Conservation (phyloP, 169 alveolate species). For the Eimeria mitis region DNA sequence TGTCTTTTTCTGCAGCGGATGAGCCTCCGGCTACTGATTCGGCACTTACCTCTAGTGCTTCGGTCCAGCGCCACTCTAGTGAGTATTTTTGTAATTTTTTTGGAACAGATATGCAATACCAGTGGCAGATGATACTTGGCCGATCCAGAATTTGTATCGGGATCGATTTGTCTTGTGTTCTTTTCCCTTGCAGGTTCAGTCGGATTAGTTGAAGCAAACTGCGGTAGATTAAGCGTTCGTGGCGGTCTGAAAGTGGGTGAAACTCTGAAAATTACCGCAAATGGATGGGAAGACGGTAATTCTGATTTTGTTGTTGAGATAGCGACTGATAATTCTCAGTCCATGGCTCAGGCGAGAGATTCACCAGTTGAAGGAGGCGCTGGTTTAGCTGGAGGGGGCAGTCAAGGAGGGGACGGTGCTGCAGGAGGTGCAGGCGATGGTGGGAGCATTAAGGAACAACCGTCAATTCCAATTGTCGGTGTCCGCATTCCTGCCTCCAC, state of each 20-base stretch:
- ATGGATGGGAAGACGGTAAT: conserved; percentile 13
- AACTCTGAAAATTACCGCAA: conserved; percentile 1
- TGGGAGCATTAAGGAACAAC: neutral
- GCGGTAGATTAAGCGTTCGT: conserved; percentile 15
- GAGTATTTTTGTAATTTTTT: neutral
- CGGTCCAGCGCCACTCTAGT: neutral
- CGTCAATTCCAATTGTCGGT: conserved; percentile 18
- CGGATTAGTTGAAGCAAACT: conserved; percentile 21
- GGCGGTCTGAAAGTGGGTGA: conserved; percentile 11
- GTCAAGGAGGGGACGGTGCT: neutral
- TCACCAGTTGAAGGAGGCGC: neutral
- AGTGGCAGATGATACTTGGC: neutral
- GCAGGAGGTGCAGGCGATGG: neutral
- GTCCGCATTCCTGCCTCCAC: conserved; percentile 23
- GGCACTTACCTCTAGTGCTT: neutral
- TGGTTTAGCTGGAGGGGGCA: conserved; percentile 15
- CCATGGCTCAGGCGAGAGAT: neutral
- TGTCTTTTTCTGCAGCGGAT: neutral
- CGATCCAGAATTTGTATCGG: neutral
- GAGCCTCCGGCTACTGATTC: neutral
- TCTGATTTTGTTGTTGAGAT: conserved; percentile 8
- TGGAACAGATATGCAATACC: neutral
- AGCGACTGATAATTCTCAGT: neutral
- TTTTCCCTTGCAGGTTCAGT: neutral
- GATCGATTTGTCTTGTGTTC: neutral